Evolutionary conservation across 305 asterid genomes (phyloP), one percentile per base, ranked within the genome.

Genomic region (Solanum hybrid): DNA sequence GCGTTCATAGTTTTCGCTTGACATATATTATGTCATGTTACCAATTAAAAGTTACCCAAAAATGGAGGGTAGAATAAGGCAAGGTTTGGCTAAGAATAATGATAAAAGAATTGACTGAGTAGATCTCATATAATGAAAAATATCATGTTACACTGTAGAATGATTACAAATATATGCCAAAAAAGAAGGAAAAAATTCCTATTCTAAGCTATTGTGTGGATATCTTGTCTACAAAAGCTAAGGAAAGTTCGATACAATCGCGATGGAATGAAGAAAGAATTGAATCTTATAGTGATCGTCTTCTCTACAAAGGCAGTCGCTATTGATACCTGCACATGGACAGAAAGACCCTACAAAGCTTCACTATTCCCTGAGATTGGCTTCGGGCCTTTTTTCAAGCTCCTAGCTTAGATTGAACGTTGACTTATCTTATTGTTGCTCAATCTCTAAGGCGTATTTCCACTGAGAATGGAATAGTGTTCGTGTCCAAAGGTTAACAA

Each of bases 91-190:
- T 45, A 71, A 15, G 13, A 45, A 64, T 1, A 42, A 77, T 60
- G 51, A 87, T 42, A 22, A 72, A 84, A 73, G 56, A 51, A 45
- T 35, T 87, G 86, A 91, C 89, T 35, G 75, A 85, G 78, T 40
- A 35, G 35, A 78, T 72, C 78, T 40, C 79, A 88, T 88, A 72
- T 13, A 71, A 35, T n/a, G 42, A 56, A 45, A 69, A 80, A 69
- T 80, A 51, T 35, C 79, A 87, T 87, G 90, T 87, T 60, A 89
- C 89, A 76, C 88, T 84, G 91, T 88, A 87, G 76, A 42, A 42
- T 60, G 87, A 38, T 60, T 84, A 42, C 88, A 38, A 34, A 82
- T 60, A 24, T 89, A 91, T 82, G 42, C 73, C 87, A 89, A 89
- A 89, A 56, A 60, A 73, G 79, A 75, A 34, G n/a, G 73, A 38